Conservation (phyloP, 1,284 basidiomycete genomes). For the Schizophyllum commune region DNA sequence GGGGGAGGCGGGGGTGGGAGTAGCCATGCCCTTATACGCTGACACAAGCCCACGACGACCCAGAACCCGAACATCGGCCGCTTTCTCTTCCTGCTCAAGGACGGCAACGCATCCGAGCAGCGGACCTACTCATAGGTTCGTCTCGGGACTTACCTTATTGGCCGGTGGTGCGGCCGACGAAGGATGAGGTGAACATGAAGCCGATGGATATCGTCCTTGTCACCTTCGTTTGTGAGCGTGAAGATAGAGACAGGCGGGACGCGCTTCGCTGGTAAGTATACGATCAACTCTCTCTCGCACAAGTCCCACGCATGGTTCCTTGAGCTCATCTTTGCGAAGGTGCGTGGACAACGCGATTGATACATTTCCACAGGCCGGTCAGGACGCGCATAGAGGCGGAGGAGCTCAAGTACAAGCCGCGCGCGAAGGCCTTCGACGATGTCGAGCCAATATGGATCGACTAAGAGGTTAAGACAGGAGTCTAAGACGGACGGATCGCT, state of each 20-base stretch:
- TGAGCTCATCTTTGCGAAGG: constrained; percentile 37
- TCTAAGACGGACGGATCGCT: too few relatives aligned
- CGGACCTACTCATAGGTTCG: too few relatives aligned
- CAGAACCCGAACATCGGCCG: too few relatives aligned
- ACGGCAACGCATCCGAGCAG: too few relatives aligned
- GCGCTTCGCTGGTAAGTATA: constrained; percentile 44
- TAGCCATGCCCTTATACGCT: too few relatives aligned
- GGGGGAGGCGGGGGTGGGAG: too few relatives aligned
- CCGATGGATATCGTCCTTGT: too few relatives aligned
- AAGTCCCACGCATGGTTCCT: constrained; percentile 46
- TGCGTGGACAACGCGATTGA: constrained; percentile 18
- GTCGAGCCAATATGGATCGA: constrained; percentile 7
- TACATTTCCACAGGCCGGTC: constrained; percentile 46
- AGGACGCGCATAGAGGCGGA: constrained; percentile 38
- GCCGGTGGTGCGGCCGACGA: constrained; percentile 35
- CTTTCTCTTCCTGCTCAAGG: too few relatives aligned
- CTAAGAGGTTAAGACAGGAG: constrained; percentile 12
- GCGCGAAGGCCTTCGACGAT: constrained; percentile 5
- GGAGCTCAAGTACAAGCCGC: constrained; percentile 17
- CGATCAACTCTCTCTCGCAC: constrained; percentile 42
- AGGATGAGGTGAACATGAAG: not conserved
- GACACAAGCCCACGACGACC: too few relatives aligned
- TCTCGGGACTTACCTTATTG: too few relatives aligned
- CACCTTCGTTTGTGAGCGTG: constrained; percentile 19
- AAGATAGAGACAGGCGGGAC: constrained; percentile 45